A percentile compares a stretch with the other conserved stretches of the same genome.
Conservation (phyloP, 1,284 basidiomycete species). For the Violaceomyces palustris region DNA sequence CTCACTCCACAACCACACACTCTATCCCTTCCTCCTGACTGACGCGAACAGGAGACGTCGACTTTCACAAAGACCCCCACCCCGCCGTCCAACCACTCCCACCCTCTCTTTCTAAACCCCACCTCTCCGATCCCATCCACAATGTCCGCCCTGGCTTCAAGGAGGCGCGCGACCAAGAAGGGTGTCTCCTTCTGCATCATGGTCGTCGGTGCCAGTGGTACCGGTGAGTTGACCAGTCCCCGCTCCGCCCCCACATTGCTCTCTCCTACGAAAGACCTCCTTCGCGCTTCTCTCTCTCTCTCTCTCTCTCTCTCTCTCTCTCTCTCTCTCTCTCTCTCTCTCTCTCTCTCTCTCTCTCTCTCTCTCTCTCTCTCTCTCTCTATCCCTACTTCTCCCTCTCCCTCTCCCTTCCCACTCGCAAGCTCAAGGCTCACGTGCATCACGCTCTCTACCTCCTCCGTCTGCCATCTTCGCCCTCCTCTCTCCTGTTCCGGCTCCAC, state of each 20-base stretch:
- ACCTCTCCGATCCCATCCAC: too few species aligned
- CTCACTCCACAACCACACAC: too few species aligned
- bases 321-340: not conserved
- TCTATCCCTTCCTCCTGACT: too few species aligned
- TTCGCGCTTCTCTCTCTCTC: not conserved
- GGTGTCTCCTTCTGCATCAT: conserved; percentile 53
- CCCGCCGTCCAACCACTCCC: too few species aligned
- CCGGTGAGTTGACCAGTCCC: conserved; percentile 13
- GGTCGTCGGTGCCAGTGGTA: conserved; percentile 52
- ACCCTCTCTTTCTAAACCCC: too few species aligned
- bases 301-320: too few species aligned
- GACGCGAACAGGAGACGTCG: too few species aligned
- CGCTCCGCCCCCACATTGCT: not conserved
- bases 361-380: not conserved
- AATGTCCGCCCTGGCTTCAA: too few species aligned
- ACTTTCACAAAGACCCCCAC: too few species aligned
- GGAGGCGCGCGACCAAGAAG: conserved; percentile 51
- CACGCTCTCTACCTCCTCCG: not conserved
- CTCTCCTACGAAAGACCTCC: not conserved
- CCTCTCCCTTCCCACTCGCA: not conserved
- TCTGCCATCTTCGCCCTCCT: not conserved
- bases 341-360: not conserved
- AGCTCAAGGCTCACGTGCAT: not conserved
- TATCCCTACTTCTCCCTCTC: not conserved
- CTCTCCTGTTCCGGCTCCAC: not conserved